These are phyloP conservation scores for Elaeis oleifera DNA, from an alignment of 202 grass and related monocot genomes.

Conservation along the genomic window DNA sequence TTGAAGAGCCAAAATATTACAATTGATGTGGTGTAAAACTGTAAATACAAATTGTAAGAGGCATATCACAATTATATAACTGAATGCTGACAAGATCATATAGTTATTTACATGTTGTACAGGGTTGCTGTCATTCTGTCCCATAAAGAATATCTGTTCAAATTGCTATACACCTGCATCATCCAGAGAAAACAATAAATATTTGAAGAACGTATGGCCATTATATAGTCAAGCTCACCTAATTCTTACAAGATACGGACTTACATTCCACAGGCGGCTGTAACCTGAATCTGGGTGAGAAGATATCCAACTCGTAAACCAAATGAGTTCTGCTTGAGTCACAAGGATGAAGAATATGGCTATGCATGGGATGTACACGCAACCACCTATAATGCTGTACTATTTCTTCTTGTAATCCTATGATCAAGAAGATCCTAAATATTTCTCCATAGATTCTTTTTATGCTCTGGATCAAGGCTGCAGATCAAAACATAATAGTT, in stretches of 20 bases:
- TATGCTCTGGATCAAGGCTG: conserved; percentile 96
- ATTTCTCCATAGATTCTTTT: conserved; percentile 89
- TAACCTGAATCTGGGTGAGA: too few relatives aligned
- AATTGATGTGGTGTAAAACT: conserved; percentile 2
- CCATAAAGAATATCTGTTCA: conserved; percentile 46
- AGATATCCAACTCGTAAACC: too few relatives aligned
- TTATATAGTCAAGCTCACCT: neutral
- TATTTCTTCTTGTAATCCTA: conserved; percentile 25
- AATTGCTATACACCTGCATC: conserved; percentile 47
- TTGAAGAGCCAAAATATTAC: neutral
- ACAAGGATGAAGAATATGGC: neutral
- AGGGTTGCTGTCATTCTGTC: conserved; percentile 13
- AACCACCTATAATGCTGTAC: neutral
- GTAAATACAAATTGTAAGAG: neutral
- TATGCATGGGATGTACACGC: neutral
- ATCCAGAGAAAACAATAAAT: conserved; percentile 6
- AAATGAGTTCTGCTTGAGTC: too few relatives aligned
- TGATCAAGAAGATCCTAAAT: conserved; percentile 50
- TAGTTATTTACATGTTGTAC: conserved; percentile 43
- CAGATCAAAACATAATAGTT: conserved; percentile 14
- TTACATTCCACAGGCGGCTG: neutral
- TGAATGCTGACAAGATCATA: neutral
- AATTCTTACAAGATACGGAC: conserved; percentile 1
- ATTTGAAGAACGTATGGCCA: neutral
- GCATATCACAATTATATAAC: conserved; percentile 12